Evolutionary conservation across 495 filamentous ascomycete species (phyloP).

Genomic region (Podospora anserina): DNA sequence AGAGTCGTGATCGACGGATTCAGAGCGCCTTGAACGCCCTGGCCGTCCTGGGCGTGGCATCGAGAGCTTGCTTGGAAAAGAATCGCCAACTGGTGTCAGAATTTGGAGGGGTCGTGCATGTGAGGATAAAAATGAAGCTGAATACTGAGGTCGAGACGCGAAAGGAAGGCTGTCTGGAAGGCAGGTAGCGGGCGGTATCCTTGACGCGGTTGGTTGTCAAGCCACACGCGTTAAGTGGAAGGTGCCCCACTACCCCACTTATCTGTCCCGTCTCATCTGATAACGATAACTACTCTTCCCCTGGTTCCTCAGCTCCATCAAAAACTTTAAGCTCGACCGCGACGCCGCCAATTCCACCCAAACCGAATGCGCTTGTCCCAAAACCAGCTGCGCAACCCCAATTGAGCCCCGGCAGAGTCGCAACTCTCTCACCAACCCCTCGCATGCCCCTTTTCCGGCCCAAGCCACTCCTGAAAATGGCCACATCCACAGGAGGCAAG

Average conservation of each 20-base stretch:
- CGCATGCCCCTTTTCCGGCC: conserved; percentile 20
- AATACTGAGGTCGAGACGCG: too few relatives aligned
- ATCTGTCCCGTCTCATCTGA: background rate
- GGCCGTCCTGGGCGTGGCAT: conserved; percentile 36
- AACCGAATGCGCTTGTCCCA: background rate
- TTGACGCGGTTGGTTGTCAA: too few relatives aligned
- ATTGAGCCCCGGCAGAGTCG: background rate
- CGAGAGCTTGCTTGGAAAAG: background rate
- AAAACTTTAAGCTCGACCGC: background rate
- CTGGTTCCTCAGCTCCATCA: conserved; percentile 5
- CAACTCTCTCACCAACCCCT: background rate
- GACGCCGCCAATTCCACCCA: background rate
- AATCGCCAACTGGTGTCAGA: background rate
- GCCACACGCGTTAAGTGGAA: too few relatives aligned
- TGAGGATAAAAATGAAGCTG: too few relatives aligned
- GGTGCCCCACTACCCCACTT: background rate
- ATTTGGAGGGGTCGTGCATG: too few relatives aligned
- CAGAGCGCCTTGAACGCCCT: conserved; percentile 30
- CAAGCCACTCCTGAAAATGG: conserved; percentile 45
- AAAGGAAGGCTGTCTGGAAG: too few relatives aligned
- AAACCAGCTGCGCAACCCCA: background rate
- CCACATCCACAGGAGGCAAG: conserved; percentile 46
- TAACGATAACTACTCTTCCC: background rate
- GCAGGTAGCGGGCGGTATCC: too few relatives aligned
- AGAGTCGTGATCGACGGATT: conserved; percentile 27